These are phyloP conservation scores for Pulicaria dysenterica DNA, from an alignment of 129 eudicot genomes.

Conservation along the genomic window DNA sequence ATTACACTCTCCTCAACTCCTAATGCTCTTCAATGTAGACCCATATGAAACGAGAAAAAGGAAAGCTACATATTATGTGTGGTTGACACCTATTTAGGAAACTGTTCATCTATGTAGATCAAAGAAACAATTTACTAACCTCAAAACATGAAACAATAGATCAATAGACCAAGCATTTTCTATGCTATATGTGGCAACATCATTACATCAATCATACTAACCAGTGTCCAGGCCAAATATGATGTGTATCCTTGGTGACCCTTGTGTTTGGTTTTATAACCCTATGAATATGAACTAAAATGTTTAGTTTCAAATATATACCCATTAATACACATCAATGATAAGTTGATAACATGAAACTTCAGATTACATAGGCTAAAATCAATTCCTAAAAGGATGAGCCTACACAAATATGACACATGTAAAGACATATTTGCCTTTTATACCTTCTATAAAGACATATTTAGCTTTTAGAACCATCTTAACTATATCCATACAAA, in stretches of 20 bases:
- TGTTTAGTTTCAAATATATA: background rate
- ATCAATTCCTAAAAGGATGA: conserved; percentile 14
- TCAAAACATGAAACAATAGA: too few species aligned
- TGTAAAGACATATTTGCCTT: too few species aligned
- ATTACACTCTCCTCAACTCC: background rate
- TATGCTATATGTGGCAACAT: background rate
- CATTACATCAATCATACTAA: too few species aligned
- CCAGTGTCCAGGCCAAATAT: background rate
- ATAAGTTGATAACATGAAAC: conserved; percentile 18
- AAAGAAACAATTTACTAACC: background rate
- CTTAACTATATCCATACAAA: background rate
- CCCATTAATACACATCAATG: conserved; percentile 1
- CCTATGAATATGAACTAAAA: background rate
- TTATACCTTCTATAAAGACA: background rate
- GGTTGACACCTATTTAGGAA: background rate
- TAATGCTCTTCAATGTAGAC: background rate
- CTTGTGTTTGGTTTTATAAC: background rate
- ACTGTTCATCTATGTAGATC: too few species aligned
- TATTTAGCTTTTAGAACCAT: background rate
- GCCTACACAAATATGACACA: conserved; percentile 3
- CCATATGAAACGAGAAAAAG: background rate
- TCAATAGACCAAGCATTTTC: background rate
- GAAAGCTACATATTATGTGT: background rate
- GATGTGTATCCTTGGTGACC: background rate
- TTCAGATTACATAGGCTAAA: conserved; percentile 10